phyloP scores from a whole-genome alignment of 768 basidiomycete species.

The Pleurotus djamor region DNA sequence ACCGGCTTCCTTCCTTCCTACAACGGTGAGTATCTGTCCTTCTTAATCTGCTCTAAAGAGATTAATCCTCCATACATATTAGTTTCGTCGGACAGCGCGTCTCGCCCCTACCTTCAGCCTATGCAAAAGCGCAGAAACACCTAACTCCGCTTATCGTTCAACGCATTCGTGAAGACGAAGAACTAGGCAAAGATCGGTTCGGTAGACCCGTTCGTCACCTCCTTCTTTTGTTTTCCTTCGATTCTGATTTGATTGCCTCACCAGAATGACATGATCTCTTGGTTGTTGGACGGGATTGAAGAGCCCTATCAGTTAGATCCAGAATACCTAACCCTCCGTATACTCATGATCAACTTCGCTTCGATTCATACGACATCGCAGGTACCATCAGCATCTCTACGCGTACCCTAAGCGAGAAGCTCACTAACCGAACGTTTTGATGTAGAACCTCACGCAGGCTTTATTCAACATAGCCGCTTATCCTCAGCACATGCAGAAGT shows the following conservation, averaged over 20 bases:
- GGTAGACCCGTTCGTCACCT: conserved; percentile 7
- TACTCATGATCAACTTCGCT: conserved; percentile 29
- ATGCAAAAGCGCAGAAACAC: no score
- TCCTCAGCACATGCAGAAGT: conserved; percentile 23
- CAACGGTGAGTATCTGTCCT: no score
- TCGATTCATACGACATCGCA: conserved; percentile 22
- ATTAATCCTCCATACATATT: no score
- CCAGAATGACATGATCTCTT: conserved; percentile 14
- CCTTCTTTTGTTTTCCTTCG: conserved; percentile 22
- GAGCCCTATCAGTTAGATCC: conserved; percentile 10
- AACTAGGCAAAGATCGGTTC: no score
- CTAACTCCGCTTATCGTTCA: no score
- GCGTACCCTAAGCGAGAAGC: no score
- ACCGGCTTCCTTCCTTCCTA: no score
- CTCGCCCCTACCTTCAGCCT: no score
- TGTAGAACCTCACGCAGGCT: conserved; percentile 29
- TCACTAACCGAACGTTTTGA: not conserved
- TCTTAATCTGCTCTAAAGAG: no score
- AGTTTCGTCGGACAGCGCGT: no score
- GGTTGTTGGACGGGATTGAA: conserved; percentile 25
- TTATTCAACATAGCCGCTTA: conserved; percentile 27
- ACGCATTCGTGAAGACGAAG: no score
- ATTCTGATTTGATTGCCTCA: conserved; percentile 17
- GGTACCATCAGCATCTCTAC: not conserved
- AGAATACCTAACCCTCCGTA: conserved; percentile 14